These are phyloP conservation scores for Aspergillus oerlinghausenensis DNA, from an alignment of 2,329 filamentous ascomycete genomes.

Conservation along the genomic window DNA sequence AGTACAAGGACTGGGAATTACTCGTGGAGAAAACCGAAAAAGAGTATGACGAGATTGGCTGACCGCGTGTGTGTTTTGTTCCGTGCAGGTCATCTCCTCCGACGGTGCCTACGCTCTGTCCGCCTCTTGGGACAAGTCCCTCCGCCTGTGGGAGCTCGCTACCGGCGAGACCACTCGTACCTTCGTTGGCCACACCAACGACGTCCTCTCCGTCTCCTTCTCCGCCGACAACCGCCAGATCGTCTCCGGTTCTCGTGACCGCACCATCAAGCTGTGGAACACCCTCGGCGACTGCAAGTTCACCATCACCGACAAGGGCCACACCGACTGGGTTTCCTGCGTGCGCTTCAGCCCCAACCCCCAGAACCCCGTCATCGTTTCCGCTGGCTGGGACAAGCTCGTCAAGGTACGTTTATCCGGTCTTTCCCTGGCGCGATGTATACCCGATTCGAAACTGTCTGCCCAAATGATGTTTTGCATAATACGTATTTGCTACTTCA, in stretches of 20 bases:
- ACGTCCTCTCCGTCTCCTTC: constrained; percentile 99
- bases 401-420: constrained; percentile 75
- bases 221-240: constrained; percentile 99
- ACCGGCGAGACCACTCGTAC: constrained; percentile 95
- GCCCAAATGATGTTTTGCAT: constrained; percentile 84
- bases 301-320: constrained; percentile 99
- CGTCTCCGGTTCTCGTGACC: constrained; percentile 96
- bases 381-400: constrained; percentile 98
- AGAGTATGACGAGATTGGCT: constrained; percentile 20
- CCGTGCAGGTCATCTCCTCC: constrained; percentile 86
- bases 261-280: constrained; percentile 99
- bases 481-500: constrained; percentile 99
- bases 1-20: constrained; percentile 7
- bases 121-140: constrained; percentile 99
- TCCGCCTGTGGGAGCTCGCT: constrained; percentile 98
- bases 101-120: constrained; percentile 99
- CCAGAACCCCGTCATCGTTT: constrained; percentile 99
- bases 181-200: constrained; percentile 99
- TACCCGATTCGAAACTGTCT: constrained; percentile 9
- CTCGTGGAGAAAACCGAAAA: constrained; percentile 5
- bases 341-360: constrained; percentile 99
- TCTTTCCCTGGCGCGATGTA: background rate
- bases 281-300: constrained; percentile 99
- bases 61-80: constrained; percentile 20
- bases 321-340: constrained; percentile 99